Evolutionary conservation across 352 stramenopile genomes (phyloP), one percentile per base, ranked within the genome.

Genomic region (Pythium dissimile): DNA sequence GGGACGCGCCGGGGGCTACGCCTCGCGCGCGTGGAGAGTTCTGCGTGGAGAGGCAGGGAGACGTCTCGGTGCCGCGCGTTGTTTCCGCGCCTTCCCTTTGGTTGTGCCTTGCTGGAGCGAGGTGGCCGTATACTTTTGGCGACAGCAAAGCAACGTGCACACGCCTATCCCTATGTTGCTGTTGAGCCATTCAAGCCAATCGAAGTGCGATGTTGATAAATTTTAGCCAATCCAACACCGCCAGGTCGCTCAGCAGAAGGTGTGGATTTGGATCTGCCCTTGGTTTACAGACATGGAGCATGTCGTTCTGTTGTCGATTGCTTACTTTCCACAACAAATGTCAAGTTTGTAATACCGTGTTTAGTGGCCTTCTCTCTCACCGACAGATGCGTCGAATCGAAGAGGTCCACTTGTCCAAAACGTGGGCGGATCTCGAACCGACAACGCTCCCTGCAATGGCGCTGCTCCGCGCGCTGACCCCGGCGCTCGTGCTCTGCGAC

Each of bases 401-500:
- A 64, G 21, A 32, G 28, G 34, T 47, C 38, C n/a, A 26, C 20
- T 8, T 20, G 15, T n/a, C n/a, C 23, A 46, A 39, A 26, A 41
- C n/a, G n/a, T 30, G 46, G 16, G 38, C 38, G 38, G 38, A 45
- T 45, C 38, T 26, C 38, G 38, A 23, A 27, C 38, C 5, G 38
- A 27, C 38, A 26, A 24, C 48, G 23, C 31, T 1, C 18, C 47
- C 31, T 28, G 21, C 35, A 32, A 74, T 84, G 68, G 60, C 48
- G 39, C 72, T 88, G 46, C 63, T 67, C 44, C 72, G 73, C 30
- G 55, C 59, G 47, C 72, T 88, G 21, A 66, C 72, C 21, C 80
- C 80, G 30, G 47, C 69, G 70, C 77, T 90, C 27, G 77, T 87
- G 55, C 73, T 90, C 27, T 90, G 80, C 62, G 60, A 56, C 23